Conservation (phyloP, 176 grass and related monocot species). For the Carex kokanica region DNA sequence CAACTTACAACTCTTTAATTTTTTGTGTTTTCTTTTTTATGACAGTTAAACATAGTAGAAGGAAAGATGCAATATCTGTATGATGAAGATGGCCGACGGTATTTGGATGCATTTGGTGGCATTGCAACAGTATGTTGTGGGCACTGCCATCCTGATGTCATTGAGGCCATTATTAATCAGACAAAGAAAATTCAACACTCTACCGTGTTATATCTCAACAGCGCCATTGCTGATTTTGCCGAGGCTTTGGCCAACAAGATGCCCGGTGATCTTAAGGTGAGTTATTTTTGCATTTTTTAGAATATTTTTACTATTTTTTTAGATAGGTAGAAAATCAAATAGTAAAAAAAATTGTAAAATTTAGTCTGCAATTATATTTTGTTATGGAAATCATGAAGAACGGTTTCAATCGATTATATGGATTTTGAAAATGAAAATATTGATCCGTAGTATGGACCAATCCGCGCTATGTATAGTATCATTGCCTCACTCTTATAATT, state of each 20-base stretch:
- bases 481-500: neutral
- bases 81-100: constrained; percentile 83
- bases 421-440: too few relatives aligned
- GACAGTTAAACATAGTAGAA: constrained; percentile 89
- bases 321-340: too few relatives aligned
- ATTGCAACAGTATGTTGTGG: constrained; percentile 88
- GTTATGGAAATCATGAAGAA: too few relatives aligned
- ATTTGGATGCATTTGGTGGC: constrained; percentile 82
- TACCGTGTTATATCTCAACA: constrained; percentile 80
- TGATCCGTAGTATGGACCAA: too few relatives aligned
- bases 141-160: constrained; percentile 86
- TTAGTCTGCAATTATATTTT: too few relatives aligned
- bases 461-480: too few relatives aligned
- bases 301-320: too few relatives aligned
- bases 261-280: constrained; percentile 82
- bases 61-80: constrained; percentile 92
- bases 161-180: constrained; percentile 74
- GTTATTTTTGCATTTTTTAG: neutral
- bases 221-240: constrained; percentile 85
- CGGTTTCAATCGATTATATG: too few relatives aligned
- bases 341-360: too few relatives aligned
- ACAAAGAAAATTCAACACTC: constrained; percentile 82
- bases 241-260: constrained; percentile 83
- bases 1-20: neutral
- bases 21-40: too few relatives aligned